phyloP scores from a whole-genome alignment of 352 stramenopile species.

The Globisporangium barbulae region DNA sequence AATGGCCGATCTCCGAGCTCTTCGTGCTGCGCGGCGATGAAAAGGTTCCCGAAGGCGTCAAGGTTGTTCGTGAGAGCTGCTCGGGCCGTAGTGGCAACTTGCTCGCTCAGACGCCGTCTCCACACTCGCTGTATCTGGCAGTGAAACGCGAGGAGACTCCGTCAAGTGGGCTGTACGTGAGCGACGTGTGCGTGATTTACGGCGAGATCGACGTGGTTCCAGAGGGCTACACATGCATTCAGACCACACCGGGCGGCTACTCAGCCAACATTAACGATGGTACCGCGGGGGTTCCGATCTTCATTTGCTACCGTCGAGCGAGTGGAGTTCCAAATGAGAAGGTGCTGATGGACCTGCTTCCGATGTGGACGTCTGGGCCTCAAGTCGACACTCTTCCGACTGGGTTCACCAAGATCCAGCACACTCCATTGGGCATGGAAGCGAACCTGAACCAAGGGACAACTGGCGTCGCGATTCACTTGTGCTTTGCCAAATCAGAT shows the following conservation, averaged over 20 bases:
- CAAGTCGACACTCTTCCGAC: slow-evolving; percentile 55
- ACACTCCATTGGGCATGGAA: slow-evolving; percentile 85
- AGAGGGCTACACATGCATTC: slow-evolving; percentile 70
- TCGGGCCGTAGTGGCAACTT: slow-evolving; percentile 72
- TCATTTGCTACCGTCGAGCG: slow-evolving; percentile 70
- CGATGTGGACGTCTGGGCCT: slow-evolving; percentile 74
- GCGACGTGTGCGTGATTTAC: slow-evolving; percentile 82
- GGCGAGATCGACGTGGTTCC: slow-evolving; percentile 82
- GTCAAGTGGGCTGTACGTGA: slow-evolving; percentile 41
- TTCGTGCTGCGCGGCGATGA: slow-evolving; percentile 74
- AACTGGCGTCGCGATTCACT: slow-evolving; percentile 63
- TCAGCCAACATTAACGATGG: slow-evolving; percentile 86
- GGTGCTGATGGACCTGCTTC: slow-evolving; percentile 65
- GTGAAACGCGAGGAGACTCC: slow-evolving; percentile 63
- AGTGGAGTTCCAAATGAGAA: slow-evolving; percentile 28
- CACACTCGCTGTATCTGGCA: slow-evolving; percentile 69
- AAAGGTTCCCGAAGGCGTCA: slow-evolving; percentile 59
- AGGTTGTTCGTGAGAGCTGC: slow-evolving; percentile 66
- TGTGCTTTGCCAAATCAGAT: slow-evolving; percentile 70
- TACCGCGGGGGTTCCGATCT: slow-evolving; percentile 68
- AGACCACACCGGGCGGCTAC: slow-evolving; percentile 59
- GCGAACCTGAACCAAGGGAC: slow-evolving; percentile 85
- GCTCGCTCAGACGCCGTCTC: slow-evolving; percentile 67
- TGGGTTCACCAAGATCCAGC: slow-evolving; percentile 81
- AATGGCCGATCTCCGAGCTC: slow-evolving; percentile 76